phyloP scores from a whole-genome alignment of 1,284 basidiomycete species.

The Cystobasidium sp. region DNA sequence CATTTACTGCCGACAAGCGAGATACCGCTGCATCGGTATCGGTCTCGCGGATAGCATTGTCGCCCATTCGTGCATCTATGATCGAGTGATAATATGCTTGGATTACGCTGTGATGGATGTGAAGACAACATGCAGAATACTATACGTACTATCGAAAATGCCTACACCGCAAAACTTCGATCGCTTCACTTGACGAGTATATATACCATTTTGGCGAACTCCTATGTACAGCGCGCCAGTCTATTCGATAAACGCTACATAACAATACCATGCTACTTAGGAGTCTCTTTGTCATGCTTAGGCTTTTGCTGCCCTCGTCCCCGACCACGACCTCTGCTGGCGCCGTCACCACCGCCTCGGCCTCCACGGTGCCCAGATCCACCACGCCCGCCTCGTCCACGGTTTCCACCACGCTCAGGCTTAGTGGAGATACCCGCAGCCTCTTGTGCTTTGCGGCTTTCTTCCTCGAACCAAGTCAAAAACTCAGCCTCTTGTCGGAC shows the following conservation, averaged over 20 bases:
- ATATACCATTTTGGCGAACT: too few species aligned
- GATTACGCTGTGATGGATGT: too few species aligned
- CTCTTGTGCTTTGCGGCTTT: conserved; percentile 43
- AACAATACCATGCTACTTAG: not conserved
- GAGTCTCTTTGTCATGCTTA: not conserved
- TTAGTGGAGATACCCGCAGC: not conserved
- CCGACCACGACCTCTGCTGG: not conserved
- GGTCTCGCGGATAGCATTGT: conserved; percentile 68
- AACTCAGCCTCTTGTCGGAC: conserved; percentile 52
- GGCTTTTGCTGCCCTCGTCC: conserved; percentile 10
- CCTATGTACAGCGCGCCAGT: too few species aligned
- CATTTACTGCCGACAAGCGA: conserved; percentile 76
- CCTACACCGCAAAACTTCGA: too few species aligned
- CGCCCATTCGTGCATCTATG: conserved; percentile 29
- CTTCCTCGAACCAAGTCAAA: conserved; percentile 53
- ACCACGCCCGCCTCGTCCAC: conserved; percentile 19
- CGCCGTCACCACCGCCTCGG: not conserved
- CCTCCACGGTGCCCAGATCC: conserved; percentile 14
- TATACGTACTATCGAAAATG: too few species aligned
- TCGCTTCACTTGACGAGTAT: too few species aligned
- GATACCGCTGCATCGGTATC: conserved; percentile 76
- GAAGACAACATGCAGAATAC: too few species aligned
- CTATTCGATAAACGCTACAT: too few species aligned
- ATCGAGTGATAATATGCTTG: too few species aligned
- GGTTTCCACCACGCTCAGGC: conserved; percentile 17